Evolutionary conservation across 2,329 filamentous ascomycete species (phyloP).

Genomic region (Nannizziopsis barbatae): DNA sequence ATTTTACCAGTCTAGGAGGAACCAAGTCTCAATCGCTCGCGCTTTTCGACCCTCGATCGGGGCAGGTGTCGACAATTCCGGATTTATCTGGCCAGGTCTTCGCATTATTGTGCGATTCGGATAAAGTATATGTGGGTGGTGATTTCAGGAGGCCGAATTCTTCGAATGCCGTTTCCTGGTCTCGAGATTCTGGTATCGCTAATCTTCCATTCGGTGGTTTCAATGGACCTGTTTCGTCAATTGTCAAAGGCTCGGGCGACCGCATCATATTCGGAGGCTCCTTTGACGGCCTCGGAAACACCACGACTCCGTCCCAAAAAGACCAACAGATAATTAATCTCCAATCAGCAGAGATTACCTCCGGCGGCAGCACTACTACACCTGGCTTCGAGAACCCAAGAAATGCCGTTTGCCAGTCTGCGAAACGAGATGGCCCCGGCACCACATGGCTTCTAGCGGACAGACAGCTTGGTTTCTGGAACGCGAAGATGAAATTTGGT

Average conservation of each 20-base stretch:
- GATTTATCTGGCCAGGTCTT: slow-evolving; percentile 76
- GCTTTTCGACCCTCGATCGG: slow-evolving; percentile 63
- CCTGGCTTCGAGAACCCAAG: slow-evolving; percentile 61
- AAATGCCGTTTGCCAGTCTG: slow-evolving; percentile 68
- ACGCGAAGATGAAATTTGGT: slow-evolving; percentile 67
- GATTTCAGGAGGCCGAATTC: slow-evolving; percentile 70
- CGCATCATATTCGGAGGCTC: slow-evolving; percentile 86
- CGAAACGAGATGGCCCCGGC: slow-evolving; percentile 55
- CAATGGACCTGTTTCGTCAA: slow-evolving; percentile 82
- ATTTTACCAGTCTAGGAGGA: slow-evolving; percentile 82
- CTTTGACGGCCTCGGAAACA: slow-evolving; percentile 80
- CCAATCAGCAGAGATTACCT: slow-evolving; percentile 60
- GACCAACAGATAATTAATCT: slow-evolving; percentile 74
- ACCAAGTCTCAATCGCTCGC: slow-evolving; percentile 68
- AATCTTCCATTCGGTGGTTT: slow-evolving; percentile 86
- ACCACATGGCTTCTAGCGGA: slow-evolving; percentile 75
- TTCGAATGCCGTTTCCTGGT: slow-evolving; percentile 82
- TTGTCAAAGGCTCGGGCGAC: slow-evolving; percentile 65
- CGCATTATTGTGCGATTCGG: slow-evolving; percentile 70
- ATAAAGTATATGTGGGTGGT: slow-evolving; percentile 84
- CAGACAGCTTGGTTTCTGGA: slow-evolving; percentile 66
- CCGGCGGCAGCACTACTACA: slow-evolving; percentile 46
- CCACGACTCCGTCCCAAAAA: slow-evolving; percentile 47
- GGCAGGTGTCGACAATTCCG: slow-evolving; percentile 58
- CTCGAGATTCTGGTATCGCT: slow-evolving; percentile 55